Evolutionary conservation across 495 filamentous ascomycete species (phyloP).

Genomic region (Cryomyces antarcticus): DNA sequence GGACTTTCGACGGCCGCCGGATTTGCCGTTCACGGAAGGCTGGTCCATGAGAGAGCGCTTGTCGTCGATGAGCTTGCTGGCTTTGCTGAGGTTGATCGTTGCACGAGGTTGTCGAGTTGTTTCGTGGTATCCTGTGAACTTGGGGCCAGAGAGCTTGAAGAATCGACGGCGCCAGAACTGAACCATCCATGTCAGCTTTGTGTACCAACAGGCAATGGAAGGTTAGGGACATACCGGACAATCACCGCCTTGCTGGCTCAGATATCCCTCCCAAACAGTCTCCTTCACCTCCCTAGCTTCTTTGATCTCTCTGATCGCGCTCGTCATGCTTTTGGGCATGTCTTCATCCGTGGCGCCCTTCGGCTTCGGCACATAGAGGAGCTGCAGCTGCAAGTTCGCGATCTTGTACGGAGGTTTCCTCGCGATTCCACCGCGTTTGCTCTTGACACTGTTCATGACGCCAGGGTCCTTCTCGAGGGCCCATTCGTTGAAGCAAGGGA

Average conservation of each 20-base stretch:
- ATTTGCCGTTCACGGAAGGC: slow-evolving; percentile 31
- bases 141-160: slow-evolving; percentile 81
- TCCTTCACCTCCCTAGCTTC: slow-evolving; percentile 58
- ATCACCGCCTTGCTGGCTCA: slow-evolving; percentile 93
- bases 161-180: slow-evolving; percentile 95
- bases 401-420: slow-evolving; percentile 79
- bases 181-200: slow-evolving; percentile 11
- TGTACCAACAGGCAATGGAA: background rate
- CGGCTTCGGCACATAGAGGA: slow-evolving; percentile 84
- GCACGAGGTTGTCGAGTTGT: slow-evolving; percentile 84
- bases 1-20: slow-evolving; percentile 65
- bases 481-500: slow-evolving; percentile 97
- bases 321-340: slow-evolving; percentile 97
- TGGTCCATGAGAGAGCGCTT: slow-evolving; percentile 54
- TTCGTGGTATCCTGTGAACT: slow-evolving; percentile 91
- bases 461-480: slow-evolving; percentile 56
- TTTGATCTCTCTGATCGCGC: slow-evolving; percentile 76
- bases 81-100: slow-evolving; percentile 90
- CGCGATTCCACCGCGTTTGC: slow-evolving; percentile 48
- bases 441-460: slow-evolving; percentile 61
- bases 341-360: slow-evolving; percentile 79
- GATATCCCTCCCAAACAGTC: slow-evolving; percentile 63
- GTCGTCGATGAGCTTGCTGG: slow-evolving; percentile 85
- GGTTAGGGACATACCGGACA: slow-evolving; percentile 58
- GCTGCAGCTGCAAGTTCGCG: slow-evolving; percentile 78